These are phyloP conservation scores for Beauveria varroae DNA, from an alignment of 2,329 filamentous ascomycete species.

Conservation along the genomic window DNA sequence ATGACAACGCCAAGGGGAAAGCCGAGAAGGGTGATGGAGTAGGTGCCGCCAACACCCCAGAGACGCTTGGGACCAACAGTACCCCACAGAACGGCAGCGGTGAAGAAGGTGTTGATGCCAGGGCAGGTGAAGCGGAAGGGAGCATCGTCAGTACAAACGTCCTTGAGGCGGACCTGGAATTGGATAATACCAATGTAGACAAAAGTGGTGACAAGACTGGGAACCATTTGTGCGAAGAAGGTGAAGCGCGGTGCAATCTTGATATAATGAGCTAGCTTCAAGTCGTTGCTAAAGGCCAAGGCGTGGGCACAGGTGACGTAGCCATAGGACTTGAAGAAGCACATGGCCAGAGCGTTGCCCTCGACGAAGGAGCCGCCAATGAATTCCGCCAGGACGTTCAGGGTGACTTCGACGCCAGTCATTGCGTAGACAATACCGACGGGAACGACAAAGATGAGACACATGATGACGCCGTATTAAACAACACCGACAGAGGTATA, in stretches of 20 bases:
- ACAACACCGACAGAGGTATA: constrained; percentile 33
- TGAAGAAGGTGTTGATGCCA: constrained; percentile 27
- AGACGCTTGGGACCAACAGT: constrained; percentile 41
- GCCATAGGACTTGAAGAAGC: constrained; percentile 24
- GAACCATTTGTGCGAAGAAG: constrained; percentile 39
- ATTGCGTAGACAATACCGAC: constrained; percentile 36
- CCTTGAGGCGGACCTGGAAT: constrained; percentile 28
- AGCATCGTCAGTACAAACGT: constrained; percentile 30
- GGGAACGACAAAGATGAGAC: constrained; percentile 34
- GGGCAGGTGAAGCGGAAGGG: constrained; percentile 30
- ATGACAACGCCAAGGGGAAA: constrained; percentile 31
- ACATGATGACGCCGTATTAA: constrained; percentile 32
- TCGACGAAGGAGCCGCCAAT: constrained; percentile 31
- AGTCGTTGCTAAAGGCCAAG: constrained; percentile 30
- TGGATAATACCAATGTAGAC: constrained; percentile 37
- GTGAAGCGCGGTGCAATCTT: constrained; percentile 40
- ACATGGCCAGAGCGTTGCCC: constrained; percentile 29
- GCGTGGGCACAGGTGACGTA: constrained; percentile 27
- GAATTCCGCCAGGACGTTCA: constrained; percentile 34
- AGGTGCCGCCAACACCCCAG: constrained; percentile 26
- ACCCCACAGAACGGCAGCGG: constrained; percentile 41
- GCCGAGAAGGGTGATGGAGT: constrained; percentile 31
- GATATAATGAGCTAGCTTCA: constrained; percentile 44
- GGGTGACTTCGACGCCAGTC: constrained; percentile 34
- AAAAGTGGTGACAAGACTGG: constrained; percentile 38